Conservation (phyloP, 306 rosid genomes). For the Rosa chinensis region DNA sequence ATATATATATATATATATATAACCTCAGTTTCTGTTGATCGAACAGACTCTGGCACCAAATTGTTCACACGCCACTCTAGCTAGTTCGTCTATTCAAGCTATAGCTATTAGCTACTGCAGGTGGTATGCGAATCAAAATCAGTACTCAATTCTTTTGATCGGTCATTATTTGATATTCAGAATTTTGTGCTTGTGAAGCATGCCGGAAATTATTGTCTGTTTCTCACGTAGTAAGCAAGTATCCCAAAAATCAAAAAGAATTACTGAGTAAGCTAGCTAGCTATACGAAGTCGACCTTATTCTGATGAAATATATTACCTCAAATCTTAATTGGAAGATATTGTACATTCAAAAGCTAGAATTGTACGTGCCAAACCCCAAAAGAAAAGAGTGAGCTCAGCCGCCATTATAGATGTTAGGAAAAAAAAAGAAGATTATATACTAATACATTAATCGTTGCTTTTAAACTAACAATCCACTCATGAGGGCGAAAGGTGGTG, state of each 20-base stretch:
- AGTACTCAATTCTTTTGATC: too few species aligned
- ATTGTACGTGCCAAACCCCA: conserved; percentile 9
- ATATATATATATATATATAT: not conserved
- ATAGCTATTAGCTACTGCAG: too few species aligned
- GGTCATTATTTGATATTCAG: too few species aligned
- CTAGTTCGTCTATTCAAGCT: not conserved
- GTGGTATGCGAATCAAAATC: too few species aligned
- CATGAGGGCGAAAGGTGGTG: conserved; percentile 7
- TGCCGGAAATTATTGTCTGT: too few species aligned
- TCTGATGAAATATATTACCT: not conserved
- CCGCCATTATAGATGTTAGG: conserved; percentile 30
- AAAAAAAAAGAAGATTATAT: not conserved
- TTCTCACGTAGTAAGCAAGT: too few species aligned
- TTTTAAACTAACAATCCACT: conserved; percentile 24
- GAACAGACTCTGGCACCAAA: not conserved
- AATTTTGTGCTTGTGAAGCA: too few species aligned
- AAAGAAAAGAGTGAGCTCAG: conserved; percentile 43
- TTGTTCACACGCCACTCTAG: not conserved
- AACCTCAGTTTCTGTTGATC: not conserved
- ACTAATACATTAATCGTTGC: conserved; percentile 4
- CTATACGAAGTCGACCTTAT: not conserved
- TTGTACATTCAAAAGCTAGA: not conserved
- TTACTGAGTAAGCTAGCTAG: too few species aligned
- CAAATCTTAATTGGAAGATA: not conserved
- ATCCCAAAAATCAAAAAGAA: too few species aligned